Evolutionary conservation across 2,329 filamentous ascomycete species (phyloP), one percentile per base, ranked within the genome.

Genomic region (Fusarium mexicanum): DNA sequence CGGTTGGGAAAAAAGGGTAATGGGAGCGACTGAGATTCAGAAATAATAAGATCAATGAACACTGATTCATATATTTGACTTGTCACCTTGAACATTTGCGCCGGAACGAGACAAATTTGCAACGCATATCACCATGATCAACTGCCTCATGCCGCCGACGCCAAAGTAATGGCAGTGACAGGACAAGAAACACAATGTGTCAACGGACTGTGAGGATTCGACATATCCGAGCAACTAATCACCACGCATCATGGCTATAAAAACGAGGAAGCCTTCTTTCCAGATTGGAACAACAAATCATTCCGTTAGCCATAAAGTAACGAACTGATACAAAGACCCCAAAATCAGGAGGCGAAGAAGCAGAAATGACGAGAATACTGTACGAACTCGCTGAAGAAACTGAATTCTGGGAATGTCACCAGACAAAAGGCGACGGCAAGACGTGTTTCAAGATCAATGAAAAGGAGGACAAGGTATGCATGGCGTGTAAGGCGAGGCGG

Each of bases 321-420:
- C 7, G 0, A 29, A 38, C 5, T 8, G 1, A 22, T 6, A 17
- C 8, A 3, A 12, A 20, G 3, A 18, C 0, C 6, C 7, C 1
- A 13, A 2, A 18, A 35, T 2, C 3, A 46, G 6, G 1, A 31
- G 7, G 26, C 9, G 9, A 14, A n/a, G 4, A 40, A 7, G 24
- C 16, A 29, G 11, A 16, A 3, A 55, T 55, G 51, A 13, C 51
- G 2, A 35, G 16, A 8, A 29, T 8, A 13, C 14, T 29, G 0
- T 8, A 55, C 14, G 35, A 41, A 8, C 35, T 40, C 1, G n/a
- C 22, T 3, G 26, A 16, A 7, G 40, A 47, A 12, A 26, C 31
- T 6, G 16, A 24, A 22, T 24, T 35, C 10, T 58, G 54, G 40
- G n/a, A 47, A 47, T 58, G n/a, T 20, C 12, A 9, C 18, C 29